Percentiles rank a stretch among this genome's conserved stretches.
Evolutionary conservation across 768 basidiomycete species (phyloP).

Genomic region (Astraeus odoratus): DNA sequence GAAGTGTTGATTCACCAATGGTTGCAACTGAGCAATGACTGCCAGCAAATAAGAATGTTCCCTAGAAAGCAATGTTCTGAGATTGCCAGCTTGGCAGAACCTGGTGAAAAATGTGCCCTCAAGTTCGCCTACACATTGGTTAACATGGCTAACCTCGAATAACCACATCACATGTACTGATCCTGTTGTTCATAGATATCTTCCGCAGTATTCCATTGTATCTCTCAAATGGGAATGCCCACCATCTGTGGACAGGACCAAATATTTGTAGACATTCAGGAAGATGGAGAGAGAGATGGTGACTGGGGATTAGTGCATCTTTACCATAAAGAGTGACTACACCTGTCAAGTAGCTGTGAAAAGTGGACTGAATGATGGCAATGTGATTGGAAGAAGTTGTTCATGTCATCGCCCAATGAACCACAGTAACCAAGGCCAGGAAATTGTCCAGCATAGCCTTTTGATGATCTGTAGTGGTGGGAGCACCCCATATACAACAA

Average conservation of each 20-base stretch:
- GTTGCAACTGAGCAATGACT: too few relatives aligned
- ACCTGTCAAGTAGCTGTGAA: neutral
- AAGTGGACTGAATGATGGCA: neutral
- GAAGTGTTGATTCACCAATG: too few relatives aligned
- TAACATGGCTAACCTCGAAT: too few relatives aligned
- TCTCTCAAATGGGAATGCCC: constrained; percentile 24
- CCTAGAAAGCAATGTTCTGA: too few relatives aligned
- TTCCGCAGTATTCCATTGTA: constrained; percentile 27
- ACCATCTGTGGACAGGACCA: constrained; percentile 23
- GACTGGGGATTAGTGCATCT: constrained; percentile 18
- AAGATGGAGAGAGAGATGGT: constrained; percentile 37
- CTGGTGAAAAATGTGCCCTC: too few relatives aligned
- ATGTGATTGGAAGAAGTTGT: neutral
- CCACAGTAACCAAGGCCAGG: neutral
- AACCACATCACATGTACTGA: too few relatives aligned
- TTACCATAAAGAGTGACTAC: neutral
- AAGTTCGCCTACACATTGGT: too few relatives aligned
- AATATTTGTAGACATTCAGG: constrained; percentile 18
- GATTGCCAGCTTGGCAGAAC: too few relatives aligned
- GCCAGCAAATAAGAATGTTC: too few relatives aligned
- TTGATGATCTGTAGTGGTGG: neutral
- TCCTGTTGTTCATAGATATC: constrained; percentile 23
- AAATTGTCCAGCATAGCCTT: neutral
- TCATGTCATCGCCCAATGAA: neutral
- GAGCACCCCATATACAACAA: constrained; percentile 21